Evolutionary conservation across 805 yeast species (phyloP).

Genomic region (Candida mattraensis): DNA sequence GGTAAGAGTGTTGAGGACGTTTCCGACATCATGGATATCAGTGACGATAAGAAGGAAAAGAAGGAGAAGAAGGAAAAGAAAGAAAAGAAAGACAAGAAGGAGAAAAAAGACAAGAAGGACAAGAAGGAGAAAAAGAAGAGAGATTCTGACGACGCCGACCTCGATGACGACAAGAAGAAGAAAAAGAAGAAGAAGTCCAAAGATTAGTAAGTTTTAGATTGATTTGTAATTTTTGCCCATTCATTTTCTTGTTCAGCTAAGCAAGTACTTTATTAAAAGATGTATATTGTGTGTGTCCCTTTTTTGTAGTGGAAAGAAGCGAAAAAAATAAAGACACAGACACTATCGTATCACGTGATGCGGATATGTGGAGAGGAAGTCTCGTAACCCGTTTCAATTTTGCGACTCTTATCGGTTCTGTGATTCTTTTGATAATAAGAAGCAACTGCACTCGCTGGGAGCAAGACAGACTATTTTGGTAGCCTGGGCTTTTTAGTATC

Average conservation of each 20-base stretch:
- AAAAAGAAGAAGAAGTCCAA: slow-evolving; percentile 32
- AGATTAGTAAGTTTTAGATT: slow-evolving; percentile 14
- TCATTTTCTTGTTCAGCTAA: slow-evolving; percentile 1
- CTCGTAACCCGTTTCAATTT: too few species aligned
- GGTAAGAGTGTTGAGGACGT: slow-evolving; percentile 33
- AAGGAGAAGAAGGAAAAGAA: slow-evolving; percentile 45
- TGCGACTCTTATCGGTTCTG: too few species aligned
- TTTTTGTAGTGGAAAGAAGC: too few species aligned
- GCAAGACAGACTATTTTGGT: too few species aligned
- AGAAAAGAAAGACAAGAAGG: slow-evolving; percentile 40
- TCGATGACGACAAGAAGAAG: slow-evolving; percentile 17
- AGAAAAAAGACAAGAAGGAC: slow-evolving; percentile 37
- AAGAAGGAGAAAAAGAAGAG: slow-evolving; percentile 34
- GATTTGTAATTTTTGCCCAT: background rate
- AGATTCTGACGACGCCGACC: slow-evolving; percentile 18
- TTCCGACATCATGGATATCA: slow-evolving; percentile 32
- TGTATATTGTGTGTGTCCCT: too few species aligned
- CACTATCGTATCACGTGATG: too few species aligned
- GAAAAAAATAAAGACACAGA: too few species aligned
- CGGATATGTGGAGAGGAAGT: too few species aligned
- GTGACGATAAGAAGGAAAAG: slow-evolving; percentile 38
- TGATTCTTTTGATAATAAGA: too few species aligned
- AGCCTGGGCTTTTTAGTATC: too few species aligned
- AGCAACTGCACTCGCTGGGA: too few species aligned
- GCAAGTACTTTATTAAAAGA: too few species aligned